These are phyloP conservation scores for Boletus rubropictus DNA, from an alignment of 768 basidiomycete species.

Conservation along the genomic window DNA sequence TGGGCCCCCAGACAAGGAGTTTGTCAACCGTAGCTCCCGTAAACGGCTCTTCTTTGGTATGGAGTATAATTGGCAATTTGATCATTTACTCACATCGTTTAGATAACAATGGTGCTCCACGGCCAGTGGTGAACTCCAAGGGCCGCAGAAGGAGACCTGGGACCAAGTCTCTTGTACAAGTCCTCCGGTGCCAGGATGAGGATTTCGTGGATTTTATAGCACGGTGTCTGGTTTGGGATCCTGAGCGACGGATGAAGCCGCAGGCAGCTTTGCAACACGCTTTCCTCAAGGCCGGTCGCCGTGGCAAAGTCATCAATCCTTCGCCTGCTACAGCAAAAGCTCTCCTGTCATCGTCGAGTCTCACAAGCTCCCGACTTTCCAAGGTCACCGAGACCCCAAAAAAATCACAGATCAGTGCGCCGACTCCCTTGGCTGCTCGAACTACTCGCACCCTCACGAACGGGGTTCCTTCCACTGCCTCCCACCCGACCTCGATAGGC, in stretches of 20 bases:
- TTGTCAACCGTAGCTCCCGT: constrained; percentile 88
- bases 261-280: constrained; percentile 88
- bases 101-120: constrained; percentile 92
- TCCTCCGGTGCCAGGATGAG: constrained; percentile 88
- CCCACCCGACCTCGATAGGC: constrained; percentile 51
- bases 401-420: constrained; percentile 85
- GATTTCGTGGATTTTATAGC: constrained; percentile 95
- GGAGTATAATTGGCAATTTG: constrained; percentile 16
- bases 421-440: constrained; percentile 81
- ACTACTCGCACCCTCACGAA: constrained; percentile 49
- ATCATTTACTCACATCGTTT: constrained; percentile 8
- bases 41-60: constrained; percentile 95
- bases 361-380: constrained; percentile 42
- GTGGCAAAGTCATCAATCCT: constrained; percentile 41
- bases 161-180: constrained; percentile 83
- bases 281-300: constrained; percentile 69
- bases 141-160: constrained; percentile 89
- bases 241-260: constrained; percentile 91
- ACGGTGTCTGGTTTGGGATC: constrained; percentile 98
- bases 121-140: constrained; percentile 94
- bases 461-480: constrained; percentile 54
- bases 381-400: constrained; percentile 74
- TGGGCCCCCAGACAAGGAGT: constrained; percentile 91
- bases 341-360: constrained; percentile 52
- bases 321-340: constrained; percentile 45